phyloP scores from a whole-genome alignment of 805 yeast species.

The Wickerhamomyces canadensis region DNA sequence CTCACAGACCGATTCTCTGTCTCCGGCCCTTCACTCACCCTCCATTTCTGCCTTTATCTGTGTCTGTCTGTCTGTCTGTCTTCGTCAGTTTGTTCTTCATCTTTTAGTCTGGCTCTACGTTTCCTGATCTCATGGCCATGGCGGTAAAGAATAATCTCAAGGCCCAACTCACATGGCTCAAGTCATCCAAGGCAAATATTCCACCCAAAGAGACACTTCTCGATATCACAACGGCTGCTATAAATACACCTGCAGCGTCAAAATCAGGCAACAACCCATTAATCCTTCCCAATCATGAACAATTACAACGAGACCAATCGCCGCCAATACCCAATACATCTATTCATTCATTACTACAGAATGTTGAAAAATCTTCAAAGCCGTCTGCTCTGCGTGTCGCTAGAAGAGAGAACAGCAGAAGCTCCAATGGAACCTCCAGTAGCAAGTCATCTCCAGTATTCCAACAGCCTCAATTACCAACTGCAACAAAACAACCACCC shows the following conservation, averaged over 20 bases:
- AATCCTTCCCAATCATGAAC: not conserved
- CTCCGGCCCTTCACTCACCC: too few species aligned
- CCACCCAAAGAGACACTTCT: constrained; percentile 14
- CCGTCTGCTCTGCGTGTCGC: constrained; percentile 15
- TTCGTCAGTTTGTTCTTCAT: too few species aligned
- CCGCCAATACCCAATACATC: not conserved
- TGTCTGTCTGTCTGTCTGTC: too few species aligned
- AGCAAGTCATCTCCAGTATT: not conserved
- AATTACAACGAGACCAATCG: not conserved
- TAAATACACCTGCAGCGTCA: not conserved
- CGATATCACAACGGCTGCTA: constrained; percentile 7
- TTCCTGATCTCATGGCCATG: constrained; percentile 6
- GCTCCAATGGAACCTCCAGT: constrained; percentile 6
- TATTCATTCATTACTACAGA: constrained; percentile 1
- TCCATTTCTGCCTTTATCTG: too few species aligned
- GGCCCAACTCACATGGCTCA: constrained; percentile 24
- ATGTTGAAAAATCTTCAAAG: constrained; percentile 10
- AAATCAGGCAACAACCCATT: not conserved
- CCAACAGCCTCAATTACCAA: constrained; percentile 3
- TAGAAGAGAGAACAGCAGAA: constrained; percentile 14
- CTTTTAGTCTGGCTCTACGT: not conserved
- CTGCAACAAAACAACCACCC: not conserved
- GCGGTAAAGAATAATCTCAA: constrained; percentile 24
- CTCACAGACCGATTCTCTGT: too few species aligned
- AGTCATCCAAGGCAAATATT: constrained; percentile 16